These are phyloP conservation scores for Pinus albicaulis DNA, from an alignment of 75 land plant genomes.

Conservation along the genomic window DNA sequence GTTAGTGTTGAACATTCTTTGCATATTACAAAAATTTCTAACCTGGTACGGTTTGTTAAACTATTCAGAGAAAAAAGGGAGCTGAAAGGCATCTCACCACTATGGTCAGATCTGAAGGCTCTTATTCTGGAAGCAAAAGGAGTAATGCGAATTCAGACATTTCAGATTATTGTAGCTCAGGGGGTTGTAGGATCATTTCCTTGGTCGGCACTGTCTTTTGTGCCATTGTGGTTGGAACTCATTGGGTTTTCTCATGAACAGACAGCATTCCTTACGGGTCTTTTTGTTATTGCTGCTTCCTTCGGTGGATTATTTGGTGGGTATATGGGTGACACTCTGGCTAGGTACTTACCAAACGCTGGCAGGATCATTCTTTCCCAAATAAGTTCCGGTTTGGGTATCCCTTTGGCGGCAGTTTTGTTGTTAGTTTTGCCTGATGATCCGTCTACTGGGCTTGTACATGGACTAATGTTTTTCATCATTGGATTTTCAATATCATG, in stretches of 20 bases:
- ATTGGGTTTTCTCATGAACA: conserved; percentile 64
- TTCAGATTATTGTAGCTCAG: conserved; percentile 85
- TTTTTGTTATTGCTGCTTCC: conserved; percentile 55
- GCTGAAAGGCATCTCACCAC: conserved; percentile 8
- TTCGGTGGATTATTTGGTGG: conserved; percentile 87
- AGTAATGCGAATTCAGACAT: conserved; percentile 61
- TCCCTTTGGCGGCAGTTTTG: conserved; percentile 68
- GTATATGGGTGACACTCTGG: conserved; percentile 60
- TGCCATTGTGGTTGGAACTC: conserved; percentile 85
- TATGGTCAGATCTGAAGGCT: conserved; percentile 39
- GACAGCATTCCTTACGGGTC: conserved; percentile 58
- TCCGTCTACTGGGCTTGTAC: conserved; percentile 39
- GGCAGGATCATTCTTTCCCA: conserved; percentile 80
- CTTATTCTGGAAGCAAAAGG: conserved; percentile 53
- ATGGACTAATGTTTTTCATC: conserved; percentile 59
- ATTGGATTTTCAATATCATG: conserved; percentile 72
- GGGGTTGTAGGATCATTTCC: conserved; percentile 83
- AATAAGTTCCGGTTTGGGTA: conserved; percentile 70
- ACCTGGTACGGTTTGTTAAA: background rate
- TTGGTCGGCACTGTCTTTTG: conserved; percentile 87
- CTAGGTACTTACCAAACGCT: conserved; percentile 55
- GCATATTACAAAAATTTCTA: too few relatives aligned
- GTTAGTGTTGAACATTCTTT: too few relatives aligned
- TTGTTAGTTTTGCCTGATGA: conserved; percentile 58
- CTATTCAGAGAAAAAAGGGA: background rate